Evolutionary conservation across 2,329 filamentous ascomycete species (phyloP).

Genomic region (Neurospora sp.): DNA sequence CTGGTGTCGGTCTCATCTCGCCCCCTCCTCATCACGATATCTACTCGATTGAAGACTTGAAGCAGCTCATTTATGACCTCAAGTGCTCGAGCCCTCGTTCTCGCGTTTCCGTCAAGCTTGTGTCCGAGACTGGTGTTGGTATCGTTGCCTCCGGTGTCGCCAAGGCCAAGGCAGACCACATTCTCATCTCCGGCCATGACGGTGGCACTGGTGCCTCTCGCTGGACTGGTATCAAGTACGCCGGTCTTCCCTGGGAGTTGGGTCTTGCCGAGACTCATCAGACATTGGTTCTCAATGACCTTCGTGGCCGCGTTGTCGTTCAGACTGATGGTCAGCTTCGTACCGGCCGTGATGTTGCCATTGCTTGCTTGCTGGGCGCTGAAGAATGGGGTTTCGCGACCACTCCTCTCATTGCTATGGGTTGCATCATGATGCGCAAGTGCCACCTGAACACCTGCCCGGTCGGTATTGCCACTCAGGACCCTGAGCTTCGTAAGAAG

Average conservation of each 20-base stretch:
- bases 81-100: slow-evolving; percentile 93
- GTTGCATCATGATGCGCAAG: slow-evolving; percentile 90
- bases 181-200: slow-evolving; percentile 92
- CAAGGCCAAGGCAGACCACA: slow-evolving; percentile 95
- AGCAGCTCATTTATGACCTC: slow-evolving; percentile 94
- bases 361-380: slow-evolving; percentile 90
- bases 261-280: slow-evolving; percentile 96
- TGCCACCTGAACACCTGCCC: slow-evolving; percentile 62
- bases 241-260: slow-evolving; percentile 90
- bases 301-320: slow-evolving; percentile 89
- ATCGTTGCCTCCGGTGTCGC: slow-evolving; percentile 96
- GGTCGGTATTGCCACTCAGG: slow-evolving; percentile 91
- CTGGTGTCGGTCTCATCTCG: slow-evolving; percentile 90
- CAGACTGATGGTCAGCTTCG: slow-evolving; percentile 93
- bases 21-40: slow-evolving; percentile 97
- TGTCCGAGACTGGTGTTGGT: slow-evolving; percentile 93
- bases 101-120: slow-evolving; percentile 91
- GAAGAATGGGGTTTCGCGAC: slow-evolving; percentile 98
- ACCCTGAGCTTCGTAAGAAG: slow-evolving; percentile 88
- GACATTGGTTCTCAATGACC: slow-evolving; percentile 88
- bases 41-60: slow-evolving; percentile 95
- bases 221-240: slow-evolving; percentile 99
- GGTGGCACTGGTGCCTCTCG: slow-evolving; percentile 92
- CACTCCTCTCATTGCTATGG: slow-evolving; percentile 90
- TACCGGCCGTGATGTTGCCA: slow-evolving; percentile 86